These are phyloP conservation scores for Podaxis sp. DNA, from an alignment of 768 basidiomycete species.

Conservation along the genomic window DNA sequence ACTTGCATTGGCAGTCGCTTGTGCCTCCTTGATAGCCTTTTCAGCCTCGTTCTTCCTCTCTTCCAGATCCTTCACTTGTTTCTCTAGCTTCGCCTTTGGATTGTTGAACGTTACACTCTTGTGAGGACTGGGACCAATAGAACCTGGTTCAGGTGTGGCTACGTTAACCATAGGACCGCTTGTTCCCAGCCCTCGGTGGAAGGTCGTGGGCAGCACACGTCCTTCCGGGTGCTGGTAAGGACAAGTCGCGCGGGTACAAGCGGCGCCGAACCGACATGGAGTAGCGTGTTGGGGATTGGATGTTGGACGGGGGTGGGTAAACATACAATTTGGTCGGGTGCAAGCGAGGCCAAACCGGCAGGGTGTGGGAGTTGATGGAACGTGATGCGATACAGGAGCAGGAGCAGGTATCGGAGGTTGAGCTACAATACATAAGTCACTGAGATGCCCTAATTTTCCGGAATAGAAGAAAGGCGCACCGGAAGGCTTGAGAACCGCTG, in stretches of 20 bases:
- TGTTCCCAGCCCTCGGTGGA: slow-evolving; percentile 72
- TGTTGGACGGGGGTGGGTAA: slow-evolving; percentile 53
- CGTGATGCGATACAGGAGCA: slow-evolving; percentile 22
- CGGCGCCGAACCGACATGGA: slow-evolving; percentile 80
- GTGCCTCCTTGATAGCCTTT: slow-evolving; percentile 47
- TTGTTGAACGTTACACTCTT: slow-evolving; percentile 71
- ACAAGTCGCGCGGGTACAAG: slow-evolving; percentile 83
- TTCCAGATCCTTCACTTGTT: slow-evolving; percentile 39
- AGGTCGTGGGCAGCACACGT: slow-evolving; percentile 71
- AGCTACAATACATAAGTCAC: slow-evolving; percentile 13
- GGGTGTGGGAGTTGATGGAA: slow-evolving; percentile 30
- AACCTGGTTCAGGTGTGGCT: slow-evolving; percentile 57
- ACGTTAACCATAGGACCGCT: slow-evolving; percentile 60
- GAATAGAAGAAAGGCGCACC: slow-evolving; percentile 31
- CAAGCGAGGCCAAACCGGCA: slow-evolving; percentile 73
- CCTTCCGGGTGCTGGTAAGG: slow-evolving; percentile 90
- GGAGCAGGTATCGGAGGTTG: slow-evolving; percentile 16
- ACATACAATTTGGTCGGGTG: slow-evolving; percentile 66
- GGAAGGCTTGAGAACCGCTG: slow-evolving; percentile 68
- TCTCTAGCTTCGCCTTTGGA: slow-evolving; percentile 22
- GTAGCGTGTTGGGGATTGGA: slow-evolving; percentile 34
- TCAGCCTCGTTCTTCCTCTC: slow-evolving; percentile 58
- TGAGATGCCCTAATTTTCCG: slow-evolving; percentile 4
- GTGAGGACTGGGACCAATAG: slow-evolving; percentile 63
- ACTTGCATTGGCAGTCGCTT: slow-evolving; percentile 54